Evolutionary conservation across 495 filamentous ascomycete species (phyloP).

Genomic region (Lasiosphaeriaceae sp.): DNA sequence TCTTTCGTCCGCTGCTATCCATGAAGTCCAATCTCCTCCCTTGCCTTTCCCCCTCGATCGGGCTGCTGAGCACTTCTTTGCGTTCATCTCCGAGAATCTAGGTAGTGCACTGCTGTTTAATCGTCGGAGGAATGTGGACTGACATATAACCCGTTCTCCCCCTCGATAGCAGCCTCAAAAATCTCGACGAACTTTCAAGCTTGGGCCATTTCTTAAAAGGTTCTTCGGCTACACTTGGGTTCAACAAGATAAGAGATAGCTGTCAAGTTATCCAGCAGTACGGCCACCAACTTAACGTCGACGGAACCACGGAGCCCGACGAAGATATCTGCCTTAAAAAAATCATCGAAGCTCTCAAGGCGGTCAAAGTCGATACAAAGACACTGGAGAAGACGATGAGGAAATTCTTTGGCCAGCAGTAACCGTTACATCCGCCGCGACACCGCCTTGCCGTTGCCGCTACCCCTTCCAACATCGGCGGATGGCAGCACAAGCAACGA

Average conservation of each 20-base stretch:
- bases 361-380: constrained; percentile 72
- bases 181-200: constrained; percentile 69
- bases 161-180: constrained; percentile 50
- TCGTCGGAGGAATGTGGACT: not conserved
- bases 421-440: constrained; percentile 8
- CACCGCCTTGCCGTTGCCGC: not conserved
- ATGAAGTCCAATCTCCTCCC: not conserved
- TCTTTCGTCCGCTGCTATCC: not conserved
- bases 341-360: constrained; percentile 64
- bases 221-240: constrained; percentile 92
- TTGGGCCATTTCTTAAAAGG: constrained; percentile 97
- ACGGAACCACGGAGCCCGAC: constrained; percentile 63
- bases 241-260: constrained; percentile 85
- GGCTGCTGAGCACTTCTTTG: not conserved
- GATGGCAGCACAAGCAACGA: constrained; percentile 15
- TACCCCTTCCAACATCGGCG: not conserved
- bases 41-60: not conserved
- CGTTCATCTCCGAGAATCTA: not conserved
- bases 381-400: constrained; percentile 68
- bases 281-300: constrained; percentile 73
- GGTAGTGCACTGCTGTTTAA: not conserved
- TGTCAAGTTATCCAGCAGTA: constrained; percentile 97
- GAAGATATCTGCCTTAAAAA: constrained; percentile 60
- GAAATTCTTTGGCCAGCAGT: constrained; percentile 61
- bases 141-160: constrained; percentile 11